Evolutionary conservation across 768 basidiomycete species (phyloP).

Genomic region (Tephrocybe rancida): DNA sequence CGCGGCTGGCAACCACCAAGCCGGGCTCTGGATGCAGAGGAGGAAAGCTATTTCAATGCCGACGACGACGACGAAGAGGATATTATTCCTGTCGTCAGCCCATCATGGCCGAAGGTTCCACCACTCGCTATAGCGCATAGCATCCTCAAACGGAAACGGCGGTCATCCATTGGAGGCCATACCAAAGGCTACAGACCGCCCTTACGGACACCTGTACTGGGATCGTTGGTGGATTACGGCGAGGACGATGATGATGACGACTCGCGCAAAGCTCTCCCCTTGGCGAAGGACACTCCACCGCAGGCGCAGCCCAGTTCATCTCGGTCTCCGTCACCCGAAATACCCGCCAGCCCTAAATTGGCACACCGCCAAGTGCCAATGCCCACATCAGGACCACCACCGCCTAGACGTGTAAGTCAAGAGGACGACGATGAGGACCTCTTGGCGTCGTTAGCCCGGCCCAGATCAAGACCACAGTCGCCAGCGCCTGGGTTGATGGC

Average conservation of each 20-base stretch:
- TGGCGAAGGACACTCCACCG: slow-evolving; percentile 5
- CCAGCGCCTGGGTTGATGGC: slow-evolving; percentile 35
- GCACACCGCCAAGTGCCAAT: slow-evolving; percentile 37
- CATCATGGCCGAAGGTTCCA: slow-evolving; percentile 35
- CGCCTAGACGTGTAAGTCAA: slow-evolving; percentile 42
- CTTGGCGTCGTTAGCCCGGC: slow-evolving; percentile 55
- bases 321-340: slow-evolving; percentile 32
- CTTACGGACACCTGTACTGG: slow-evolving; percentile 55
- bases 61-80: slow-evolving; percentile 84
- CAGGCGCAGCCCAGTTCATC: slow-evolving; percentile 23
- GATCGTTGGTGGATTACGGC: slow-evolving; percentile 74
- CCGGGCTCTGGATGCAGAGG: slow-evolving; percentile 67
- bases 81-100: slow-evolving; percentile 38
- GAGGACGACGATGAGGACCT: slow-evolving; percentile 60
- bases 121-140: slow-evolving; percentile 39
- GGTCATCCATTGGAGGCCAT: slow-evolving; percentile 41
- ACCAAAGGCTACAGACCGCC: slow-evolving; percentile 51
- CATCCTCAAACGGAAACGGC: slow-evolving; percentile 61
- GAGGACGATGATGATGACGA: slow-evolving; percentile 61
- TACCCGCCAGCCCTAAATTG: slow-evolving; percentile 38
- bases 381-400: slow-evolving; percentile 38
- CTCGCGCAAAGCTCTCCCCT: neutral
- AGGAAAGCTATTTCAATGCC: slow-evolving; percentile 93
- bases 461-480: slow-evolving; percentile 40
- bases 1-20: slow-evolving; percentile 47